Percentiles rank a stretch among this genome's conserved stretches.
phyloP scores from a whole-genome alignment of 495 filamentous ascomycete genomes.

The Cercophora newfieldiana region DNA sequence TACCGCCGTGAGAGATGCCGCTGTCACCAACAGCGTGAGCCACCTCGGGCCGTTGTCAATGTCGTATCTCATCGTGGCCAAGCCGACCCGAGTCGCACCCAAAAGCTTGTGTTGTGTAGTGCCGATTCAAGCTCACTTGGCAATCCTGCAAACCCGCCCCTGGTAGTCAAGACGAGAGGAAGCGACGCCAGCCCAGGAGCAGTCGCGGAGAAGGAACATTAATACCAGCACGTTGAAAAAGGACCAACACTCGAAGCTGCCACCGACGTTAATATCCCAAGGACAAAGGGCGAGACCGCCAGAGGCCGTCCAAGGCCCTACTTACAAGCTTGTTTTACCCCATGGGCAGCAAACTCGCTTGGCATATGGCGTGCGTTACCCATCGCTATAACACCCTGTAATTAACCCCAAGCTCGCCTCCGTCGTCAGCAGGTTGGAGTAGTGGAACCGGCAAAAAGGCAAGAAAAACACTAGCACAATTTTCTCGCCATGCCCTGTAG shows the following conservation, averaged over 20 bases:
- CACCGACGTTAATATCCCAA: too few species aligned
- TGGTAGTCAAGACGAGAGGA: too few species aligned
- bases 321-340: neutral
- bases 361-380: neutral
- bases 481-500: neutral
- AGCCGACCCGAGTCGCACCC: neutral
- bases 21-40: slow-evolving; percentile 23
- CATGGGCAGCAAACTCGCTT: neutral
- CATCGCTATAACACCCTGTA: neutral
- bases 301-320: too few species aligned
- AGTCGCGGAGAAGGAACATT: too few species aligned
- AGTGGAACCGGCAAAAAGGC: too few species aligned
- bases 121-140: neutral
- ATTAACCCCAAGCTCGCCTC: neutral
- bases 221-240: too few species aligned
- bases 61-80: neutral
- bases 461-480: neutral
- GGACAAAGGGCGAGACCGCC: too few species aligned
- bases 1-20: slow-evolving; percentile 17
- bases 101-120: neutral
- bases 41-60: neutral
- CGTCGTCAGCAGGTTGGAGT: neutral
- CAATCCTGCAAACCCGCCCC: neutral
- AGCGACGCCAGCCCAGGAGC: too few species aligned
- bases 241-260: too few species aligned